A percentile compares a stretch with the other conserved stretches of the same genome.
These are phyloP conservation scores for Allium fistulosum DNA, from an alignment of 106 monocot species.

Conservation along the genomic window DNA sequence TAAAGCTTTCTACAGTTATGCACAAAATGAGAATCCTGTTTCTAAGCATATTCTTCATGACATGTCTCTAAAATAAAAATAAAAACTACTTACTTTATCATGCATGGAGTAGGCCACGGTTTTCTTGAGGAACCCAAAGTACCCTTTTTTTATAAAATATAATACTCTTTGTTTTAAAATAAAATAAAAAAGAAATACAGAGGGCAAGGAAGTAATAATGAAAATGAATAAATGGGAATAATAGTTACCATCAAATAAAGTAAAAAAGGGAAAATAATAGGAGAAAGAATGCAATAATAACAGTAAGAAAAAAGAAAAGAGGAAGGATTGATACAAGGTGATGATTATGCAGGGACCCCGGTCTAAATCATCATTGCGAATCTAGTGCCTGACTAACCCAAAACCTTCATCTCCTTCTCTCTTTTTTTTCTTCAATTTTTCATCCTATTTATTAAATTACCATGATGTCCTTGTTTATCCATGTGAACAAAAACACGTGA, in stretches of 20 bases:
- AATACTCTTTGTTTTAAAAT: background rate
- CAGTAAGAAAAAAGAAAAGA: conserved; percentile 33
- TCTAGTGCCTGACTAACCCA: conserved; percentile 33
- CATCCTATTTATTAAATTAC: background rate
- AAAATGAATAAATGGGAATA: background rate
- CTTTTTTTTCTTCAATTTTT: background rate
- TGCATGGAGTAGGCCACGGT: no score
- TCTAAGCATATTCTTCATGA: no score
- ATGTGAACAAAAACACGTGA: no score
- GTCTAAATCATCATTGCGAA: conserved; percentile 44
- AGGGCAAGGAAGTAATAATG: background rate
- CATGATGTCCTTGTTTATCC: background rate
- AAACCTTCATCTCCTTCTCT: conserved; percentile 5
- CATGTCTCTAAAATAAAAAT: no score
- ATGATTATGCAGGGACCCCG: conserved; percentile 19
- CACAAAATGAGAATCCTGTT: no score
- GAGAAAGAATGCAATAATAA: background rate
- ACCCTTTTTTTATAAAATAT: background rate
- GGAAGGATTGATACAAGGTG: conserved; percentile 28
- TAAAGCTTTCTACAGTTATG: no score
- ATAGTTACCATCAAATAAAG: conserved; percentile 1
- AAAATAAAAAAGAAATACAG: background rate
- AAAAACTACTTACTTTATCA: no score
- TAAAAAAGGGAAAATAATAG: background rate
- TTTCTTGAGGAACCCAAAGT: no score